Conservation (phyloP, 768 basidiomycete species). For the Suillus lakei region DNA sequence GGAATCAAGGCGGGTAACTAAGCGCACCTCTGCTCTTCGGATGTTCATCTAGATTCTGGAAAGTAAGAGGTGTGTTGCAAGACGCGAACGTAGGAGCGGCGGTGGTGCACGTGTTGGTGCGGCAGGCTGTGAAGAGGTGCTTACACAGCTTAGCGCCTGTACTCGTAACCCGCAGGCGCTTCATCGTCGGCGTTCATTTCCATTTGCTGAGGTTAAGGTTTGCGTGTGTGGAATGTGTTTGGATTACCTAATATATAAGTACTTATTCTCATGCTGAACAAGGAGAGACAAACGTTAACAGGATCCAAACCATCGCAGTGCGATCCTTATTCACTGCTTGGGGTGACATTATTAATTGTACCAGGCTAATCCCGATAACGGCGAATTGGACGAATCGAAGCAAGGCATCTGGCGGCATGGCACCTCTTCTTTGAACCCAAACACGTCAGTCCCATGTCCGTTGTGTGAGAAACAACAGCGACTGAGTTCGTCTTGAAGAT, state of each 20-base stretch:
- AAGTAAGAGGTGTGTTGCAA: background rate
- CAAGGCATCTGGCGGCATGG: background rate
- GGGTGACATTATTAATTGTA: background rate
- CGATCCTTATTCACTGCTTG: background rate
- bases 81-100: background rate
- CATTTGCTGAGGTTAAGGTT: background rate
- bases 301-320: background rate
- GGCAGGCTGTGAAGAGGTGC: constrained; percentile 1
- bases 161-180: background rate
- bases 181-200: constrained; percentile 1
- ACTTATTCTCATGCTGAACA: background rate
- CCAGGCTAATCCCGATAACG: background rate
- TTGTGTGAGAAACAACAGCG: background rate
- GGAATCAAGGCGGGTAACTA: background rate
- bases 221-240: background rate
- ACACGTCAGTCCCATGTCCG: background rate
- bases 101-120: background rate
- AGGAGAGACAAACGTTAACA: background rate
- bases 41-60: constrained; percentile 29
- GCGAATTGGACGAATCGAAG: background rate
- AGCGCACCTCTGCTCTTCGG: constrained; percentile 33
- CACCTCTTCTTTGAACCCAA: background rate
- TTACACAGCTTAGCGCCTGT: constrained; percentile 6
- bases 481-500: background rate
- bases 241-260: background rate